Percentiles rank a stretch among this genome's conserved stretches.
These are phyloP conservation scores for Epichloe bromicola DNA, from an alignment of 2,329 filamentous ascomycete genomes.

Conservation along the genomic window DNA sequence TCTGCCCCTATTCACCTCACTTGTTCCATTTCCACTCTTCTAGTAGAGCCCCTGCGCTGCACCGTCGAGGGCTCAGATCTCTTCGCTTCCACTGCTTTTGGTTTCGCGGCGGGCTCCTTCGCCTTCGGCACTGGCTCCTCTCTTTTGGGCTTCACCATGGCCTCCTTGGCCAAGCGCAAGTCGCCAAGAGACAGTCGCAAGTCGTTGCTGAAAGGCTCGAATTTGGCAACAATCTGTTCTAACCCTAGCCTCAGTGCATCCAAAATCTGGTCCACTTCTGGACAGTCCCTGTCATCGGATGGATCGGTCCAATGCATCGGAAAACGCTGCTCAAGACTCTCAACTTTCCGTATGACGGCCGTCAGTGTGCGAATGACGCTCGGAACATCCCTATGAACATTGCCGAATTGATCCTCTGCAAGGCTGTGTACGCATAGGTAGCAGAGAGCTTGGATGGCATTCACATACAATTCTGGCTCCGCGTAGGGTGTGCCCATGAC, in stretches of 20 bases:
- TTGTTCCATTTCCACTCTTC: conserved; percentile 18
- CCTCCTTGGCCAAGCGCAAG: conserved; percentile 60
- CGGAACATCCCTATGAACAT: conserved; percentile 72
- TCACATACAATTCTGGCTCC: conserved; percentile 52
- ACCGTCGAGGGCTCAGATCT: conserved; percentile 9
- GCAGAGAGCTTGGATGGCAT: conserved; percentile 58
- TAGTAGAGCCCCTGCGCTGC: conserved; percentile 9
- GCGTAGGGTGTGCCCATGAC: conserved; percentile 65
- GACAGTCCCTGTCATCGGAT: conserved; percentile 37
- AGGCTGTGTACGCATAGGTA: conserved; percentile 61
- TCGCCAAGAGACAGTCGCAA: conserved; percentile 59
- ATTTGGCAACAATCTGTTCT: conserved; percentile 51
- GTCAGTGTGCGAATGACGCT: conserved; percentile 63
- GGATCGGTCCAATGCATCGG: conserved; percentile 71
- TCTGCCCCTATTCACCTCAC: conserved; percentile 7
- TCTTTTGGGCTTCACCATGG: conserved; percentile 22
- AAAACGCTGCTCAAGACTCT: conserved; percentile 47
- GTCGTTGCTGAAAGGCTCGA: conserved; percentile 60
- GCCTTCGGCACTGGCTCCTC: conserved; percentile 7
- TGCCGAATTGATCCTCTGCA: conserved; percentile 69
- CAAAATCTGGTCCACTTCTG: conserved; percentile 61
- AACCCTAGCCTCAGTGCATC: conserved; percentile 52
- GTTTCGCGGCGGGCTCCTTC: conserved; percentile 18
- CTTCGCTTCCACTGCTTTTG: conserved; percentile 13
- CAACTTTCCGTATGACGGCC: conserved; percentile 51